phyloP scores from a whole-genome alignment of 108 stramenopile species.

The Fragilaria crotonensis region DNA sequence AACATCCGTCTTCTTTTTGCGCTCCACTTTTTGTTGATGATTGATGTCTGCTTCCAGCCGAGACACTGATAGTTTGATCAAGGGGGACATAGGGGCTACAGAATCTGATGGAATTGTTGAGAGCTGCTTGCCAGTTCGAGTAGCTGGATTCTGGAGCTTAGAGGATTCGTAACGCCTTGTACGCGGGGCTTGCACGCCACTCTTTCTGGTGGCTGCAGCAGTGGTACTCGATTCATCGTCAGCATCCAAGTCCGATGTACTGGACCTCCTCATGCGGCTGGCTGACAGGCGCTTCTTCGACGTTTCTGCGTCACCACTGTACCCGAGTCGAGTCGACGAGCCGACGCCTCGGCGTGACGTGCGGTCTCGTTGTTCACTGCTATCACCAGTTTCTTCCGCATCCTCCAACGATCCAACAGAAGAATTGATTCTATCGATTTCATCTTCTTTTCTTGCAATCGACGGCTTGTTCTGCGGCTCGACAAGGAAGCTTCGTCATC shows the following conservation, averaged over 20 bases:
- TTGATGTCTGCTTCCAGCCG: slow-evolving; percentile 18
- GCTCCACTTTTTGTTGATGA: not conserved
- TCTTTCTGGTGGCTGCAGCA: slow-evolving; percentile 18
- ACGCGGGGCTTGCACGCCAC: not conserved
- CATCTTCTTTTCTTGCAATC: not conserved
- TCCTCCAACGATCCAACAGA: not conserved
- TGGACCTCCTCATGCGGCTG: not conserved
- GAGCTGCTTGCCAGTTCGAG: slow-evolving; percentile 46
- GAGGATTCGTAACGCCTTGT: slow-evolving; percentile 10
- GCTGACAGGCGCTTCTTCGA: not conserved
- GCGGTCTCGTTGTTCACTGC: not conserved
- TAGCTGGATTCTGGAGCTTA: slow-evolving; percentile 25
- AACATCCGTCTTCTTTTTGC: too few species aligned
- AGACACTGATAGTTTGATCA: slow-evolving; percentile 20
- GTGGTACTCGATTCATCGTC: not conserved
- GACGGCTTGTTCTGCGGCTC: not conserved
- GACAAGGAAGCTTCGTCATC: slow-evolving; percentile 2
- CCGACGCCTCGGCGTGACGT: not conserved
- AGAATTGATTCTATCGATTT: not conserved
- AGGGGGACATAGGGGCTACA: slow-evolving; percentile 50
- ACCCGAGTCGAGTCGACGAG: not conserved
- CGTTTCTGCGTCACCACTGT: not conserved
- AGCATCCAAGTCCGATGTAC: slow-evolving; percentile 1
- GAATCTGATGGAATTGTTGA: slow-evolving; percentile 50
- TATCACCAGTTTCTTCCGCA: not conserved